Conservation (phyloP, 805 yeast species). For the Wickerhamomyces pijperi region DNA sequence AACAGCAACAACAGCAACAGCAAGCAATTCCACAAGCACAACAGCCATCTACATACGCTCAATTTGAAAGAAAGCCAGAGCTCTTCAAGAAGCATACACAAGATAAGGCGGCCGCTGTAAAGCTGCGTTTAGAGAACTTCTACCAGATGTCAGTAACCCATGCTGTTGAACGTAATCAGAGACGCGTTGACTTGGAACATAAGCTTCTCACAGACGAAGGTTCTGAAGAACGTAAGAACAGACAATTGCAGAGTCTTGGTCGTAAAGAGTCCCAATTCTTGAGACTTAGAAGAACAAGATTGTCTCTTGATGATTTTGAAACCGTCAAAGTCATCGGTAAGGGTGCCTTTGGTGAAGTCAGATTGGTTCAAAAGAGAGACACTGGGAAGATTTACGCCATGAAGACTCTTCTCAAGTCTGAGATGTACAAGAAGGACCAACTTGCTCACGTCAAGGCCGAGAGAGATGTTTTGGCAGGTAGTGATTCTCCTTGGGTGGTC, state of each 20-base stretch:
- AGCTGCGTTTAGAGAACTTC: constrained; percentile 73
- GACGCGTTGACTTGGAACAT: constrained; percentile 80
- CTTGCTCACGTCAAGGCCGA: constrained; percentile 93
- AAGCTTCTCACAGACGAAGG: constrained; percentile 60
- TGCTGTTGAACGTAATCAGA: constrained; percentile 92
- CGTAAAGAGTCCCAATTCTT: constrained; percentile 80
- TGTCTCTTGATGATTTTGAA: constrained; percentile 88
- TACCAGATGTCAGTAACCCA: constrained; percentile 85
- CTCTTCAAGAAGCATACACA: constrained; percentile 19
- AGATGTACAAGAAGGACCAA: constrained; percentile 82
- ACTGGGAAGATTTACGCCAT: constrained; percentile 93
- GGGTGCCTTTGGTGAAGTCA: constrained; percentile 98
- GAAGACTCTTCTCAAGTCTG: constrained; percentile 78
- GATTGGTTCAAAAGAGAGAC: constrained; percentile 85
- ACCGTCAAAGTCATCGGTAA: constrained; percentile 98
- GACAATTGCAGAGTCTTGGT: constrained; percentile 69
- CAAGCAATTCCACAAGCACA: constrained; percentile 5
- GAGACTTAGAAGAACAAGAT: constrained; percentile 81
- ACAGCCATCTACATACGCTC: constrained; percentile 11
- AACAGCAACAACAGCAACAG: background rate
- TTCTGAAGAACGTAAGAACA: constrained; percentile 59
- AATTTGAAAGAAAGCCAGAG: constrained; percentile 21
- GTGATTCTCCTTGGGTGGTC: constrained; percentile 93
- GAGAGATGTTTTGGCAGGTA: constrained; percentile 90
- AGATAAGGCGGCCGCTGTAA: constrained; percentile 36